phyloP scores from a whole-genome alignment of 78 protist species.

The Mantamonas sphyraenae region DNA sequence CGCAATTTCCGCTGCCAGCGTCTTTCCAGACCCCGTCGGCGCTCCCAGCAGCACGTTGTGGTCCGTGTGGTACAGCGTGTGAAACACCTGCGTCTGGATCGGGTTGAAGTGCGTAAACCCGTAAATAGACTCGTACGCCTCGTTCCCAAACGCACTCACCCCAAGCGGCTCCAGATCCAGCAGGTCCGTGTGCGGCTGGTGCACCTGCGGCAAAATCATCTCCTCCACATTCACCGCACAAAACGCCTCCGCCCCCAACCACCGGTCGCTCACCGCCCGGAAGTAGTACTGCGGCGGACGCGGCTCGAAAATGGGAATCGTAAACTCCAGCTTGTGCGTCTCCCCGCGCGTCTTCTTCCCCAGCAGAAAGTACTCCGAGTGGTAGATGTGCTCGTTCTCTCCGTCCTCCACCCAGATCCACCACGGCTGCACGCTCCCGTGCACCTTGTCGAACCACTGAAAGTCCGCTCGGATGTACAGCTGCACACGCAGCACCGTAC shows the following conservation, averaged over 20 bases:
- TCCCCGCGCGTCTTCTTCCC: constrained; percentile 21
- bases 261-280: constrained; percentile 75
- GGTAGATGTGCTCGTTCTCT: constrained; percentile 71
- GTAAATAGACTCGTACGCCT: constrained; percentile 55
- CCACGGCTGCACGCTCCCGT: constrained; percentile 62
- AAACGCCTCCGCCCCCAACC: constrained; percentile 78
- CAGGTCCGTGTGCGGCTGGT: constrained; percentile 86
- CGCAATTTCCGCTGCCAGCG: constrained; percentile 95
- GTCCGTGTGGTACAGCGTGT: constrained; percentile 88
- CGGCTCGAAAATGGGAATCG: constrained; percentile 84
- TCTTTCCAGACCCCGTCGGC: constrained; percentile 97
- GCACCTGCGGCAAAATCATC: constrained; percentile 75
- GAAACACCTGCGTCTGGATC: constrained; percentile 94
- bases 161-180: constrained; percentile 89
- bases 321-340: constrained; percentile 41
- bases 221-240: constrained; percentile 61
- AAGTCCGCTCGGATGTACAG: constrained; percentile 37
- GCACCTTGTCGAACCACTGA: too few relatives aligned
- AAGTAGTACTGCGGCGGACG: constrained; percentile 81
- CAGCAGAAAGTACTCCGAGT: constrained; percentile 68
- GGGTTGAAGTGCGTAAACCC: constrained; percentile 92
- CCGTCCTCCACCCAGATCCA: constrained; percentile 70
- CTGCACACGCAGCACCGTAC: constrained; percentile 70
- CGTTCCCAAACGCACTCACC: constrained; percentile 50
- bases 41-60: constrained; percentile 94